Evolutionary conservation across 768 basidiomycete genomes (phyloP).

Genomic region (Lactarius evosmus): DNA sequence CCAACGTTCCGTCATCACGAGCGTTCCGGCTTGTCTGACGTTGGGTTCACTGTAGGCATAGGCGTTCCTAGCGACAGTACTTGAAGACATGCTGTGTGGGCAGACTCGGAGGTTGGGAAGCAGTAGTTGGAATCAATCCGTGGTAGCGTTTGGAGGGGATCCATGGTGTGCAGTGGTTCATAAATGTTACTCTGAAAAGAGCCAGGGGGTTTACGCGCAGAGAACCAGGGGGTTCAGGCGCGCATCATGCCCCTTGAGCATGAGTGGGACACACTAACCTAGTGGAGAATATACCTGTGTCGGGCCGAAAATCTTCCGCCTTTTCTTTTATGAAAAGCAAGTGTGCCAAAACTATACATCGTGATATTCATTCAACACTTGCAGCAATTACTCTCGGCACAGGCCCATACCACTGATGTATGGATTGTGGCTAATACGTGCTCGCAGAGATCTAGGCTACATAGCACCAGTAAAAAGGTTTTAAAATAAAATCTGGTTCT

Average conservation of each 20-base stretch:
- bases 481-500: no score
- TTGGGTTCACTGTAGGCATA: not conserved
- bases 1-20: slow-evolving; percentile 18
- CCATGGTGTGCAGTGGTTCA: not conserved
- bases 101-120: not conserved
- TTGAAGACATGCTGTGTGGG: slow-evolving; percentile 4
- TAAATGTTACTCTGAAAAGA: not conserved
- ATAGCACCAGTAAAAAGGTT: no score
- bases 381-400: not conserved
- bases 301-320: no score
- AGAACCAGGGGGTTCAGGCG: no score
- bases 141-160: not conserved
- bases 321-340: no score
- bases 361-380: not conserved
- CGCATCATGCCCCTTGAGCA: not conserved
- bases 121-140: not conserved
- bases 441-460: not conserved
- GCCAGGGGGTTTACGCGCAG: not conserved
- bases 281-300: no score
- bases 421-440: no score
- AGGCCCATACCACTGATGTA: no score
- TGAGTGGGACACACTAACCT: no score
- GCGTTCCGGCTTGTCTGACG: slow-evolving; percentile 7
- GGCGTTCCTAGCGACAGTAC: not conserved
- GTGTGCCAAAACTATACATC: no score